Evolutionary conservation across 2,329 filamentous ascomycete genomes (phyloP).

Genomic region (Colletotrichum gloeosporioides): DNA sequence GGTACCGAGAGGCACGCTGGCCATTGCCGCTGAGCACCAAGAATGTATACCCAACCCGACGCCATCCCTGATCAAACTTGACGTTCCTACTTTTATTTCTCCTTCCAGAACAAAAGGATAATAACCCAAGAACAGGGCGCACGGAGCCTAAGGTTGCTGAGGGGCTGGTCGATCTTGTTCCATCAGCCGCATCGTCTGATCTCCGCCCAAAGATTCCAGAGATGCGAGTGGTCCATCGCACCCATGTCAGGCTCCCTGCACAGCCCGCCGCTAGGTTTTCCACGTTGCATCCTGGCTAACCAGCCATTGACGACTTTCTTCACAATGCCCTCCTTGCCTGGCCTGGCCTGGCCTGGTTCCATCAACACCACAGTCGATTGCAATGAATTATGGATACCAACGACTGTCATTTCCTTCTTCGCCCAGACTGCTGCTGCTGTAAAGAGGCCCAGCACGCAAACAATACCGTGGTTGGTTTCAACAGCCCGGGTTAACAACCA

Average conservation of each 20-base stretch:
- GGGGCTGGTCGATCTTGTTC: conserved; percentile 20
- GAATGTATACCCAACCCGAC: background rate
- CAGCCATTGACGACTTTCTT: conserved; percentile 14
- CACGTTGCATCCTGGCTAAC: conserved; percentile 20
- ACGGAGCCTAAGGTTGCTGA: background rate
- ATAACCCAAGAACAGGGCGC: background rate
- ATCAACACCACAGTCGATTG: background rate
- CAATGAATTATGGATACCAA: background rate
- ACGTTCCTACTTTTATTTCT: background rate
- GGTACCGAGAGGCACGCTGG: background rate
- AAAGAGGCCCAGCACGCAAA: background rate
- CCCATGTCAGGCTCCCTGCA: conserved; percentile 9
- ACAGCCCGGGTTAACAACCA: background rate
- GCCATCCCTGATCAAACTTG: background rate
- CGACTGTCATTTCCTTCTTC: background rate
- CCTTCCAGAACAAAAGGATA: background rate
- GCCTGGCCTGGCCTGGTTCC: background rate
- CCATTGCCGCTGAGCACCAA: background rate
- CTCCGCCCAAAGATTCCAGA: conserved; percentile 14
- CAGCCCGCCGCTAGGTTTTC: conserved; percentile 10
- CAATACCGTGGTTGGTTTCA: background rate
- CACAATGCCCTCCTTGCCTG: background rate
- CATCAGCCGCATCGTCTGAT: conserved; percentile 24
- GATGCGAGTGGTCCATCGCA: conserved; percentile 23
- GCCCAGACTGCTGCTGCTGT: background rate